Base-by-base conservation (phyloP, 176 grass and related monocot genomes). In the Ensete glaucum region DNA sequence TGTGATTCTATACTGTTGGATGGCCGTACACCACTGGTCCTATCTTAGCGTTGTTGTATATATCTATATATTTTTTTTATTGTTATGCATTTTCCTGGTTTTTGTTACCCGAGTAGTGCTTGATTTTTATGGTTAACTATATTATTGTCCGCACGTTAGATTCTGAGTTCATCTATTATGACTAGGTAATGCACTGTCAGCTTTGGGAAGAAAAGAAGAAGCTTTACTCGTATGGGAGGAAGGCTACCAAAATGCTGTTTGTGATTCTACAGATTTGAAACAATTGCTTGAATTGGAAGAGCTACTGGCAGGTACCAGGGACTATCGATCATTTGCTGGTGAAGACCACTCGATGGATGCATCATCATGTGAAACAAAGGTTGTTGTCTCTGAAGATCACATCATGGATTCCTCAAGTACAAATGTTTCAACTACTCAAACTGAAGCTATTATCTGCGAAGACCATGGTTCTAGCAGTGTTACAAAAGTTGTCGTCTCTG, bases 271-370 rank as follows among this genome's bases (percentile, higher is more conserved):
- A 80, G 95, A 98, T 84, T 71, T 98, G 74, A 98, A 98, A 70
- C 88, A 89, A 65, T 69, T 98, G 79, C 83, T 98, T 50, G 90
- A 98, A 82, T 52, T 98, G 82, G 95, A 98, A 83, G 88, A 94
- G 64, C 65, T 98, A 55, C 64, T 94, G 75, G 85, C 85, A 72
- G 79, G 77, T 77, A 75, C 85, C 69, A 94, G 89, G 83, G 75
- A 85, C 53, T 80, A 50, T 20, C 73, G 85, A 78, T 53, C 82
- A 2, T 64, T 77, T 13, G 67, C 81, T 73, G 69, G 79, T 80
- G 75, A 81, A 21, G 76, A 89, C 20, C 73, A 51, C 79, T 74
- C 68, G 12, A 54, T 87, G 51, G 90, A 93, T 76, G 67, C 82
- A 69, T 71, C 84, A 1, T 71, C 86, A 65, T 93, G 90, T 78